Percentiles rank a stretch among this genome's conserved stretches.
These are phyloP conservation scores for Letharia lupina DNA, from an alignment of 495 filamentous ascomycete species.

Conservation along the genomic window DNA sequence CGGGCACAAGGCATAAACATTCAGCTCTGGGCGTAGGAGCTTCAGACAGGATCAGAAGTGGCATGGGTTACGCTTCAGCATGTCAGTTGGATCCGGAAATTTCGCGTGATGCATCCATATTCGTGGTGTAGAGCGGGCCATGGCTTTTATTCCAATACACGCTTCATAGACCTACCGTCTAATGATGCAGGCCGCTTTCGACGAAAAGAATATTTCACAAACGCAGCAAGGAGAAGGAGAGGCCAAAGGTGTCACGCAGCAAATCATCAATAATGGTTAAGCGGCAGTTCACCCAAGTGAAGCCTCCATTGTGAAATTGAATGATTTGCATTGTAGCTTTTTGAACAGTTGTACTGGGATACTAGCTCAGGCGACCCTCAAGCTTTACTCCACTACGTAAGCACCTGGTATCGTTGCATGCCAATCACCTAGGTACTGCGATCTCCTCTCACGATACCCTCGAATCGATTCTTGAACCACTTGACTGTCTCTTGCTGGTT, in stretches of 20 bases:
- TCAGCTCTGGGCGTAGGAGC: not conserved
- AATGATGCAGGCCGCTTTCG: not conserved
- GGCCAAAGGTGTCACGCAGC: slow-evolving; percentile 9
- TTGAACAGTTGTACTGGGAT: not conserved
- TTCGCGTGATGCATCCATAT: not conserved
- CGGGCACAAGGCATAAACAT: not conserved
- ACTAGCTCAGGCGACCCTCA: slow-evolving; percentile 4
- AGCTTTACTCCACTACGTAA: not conserved
- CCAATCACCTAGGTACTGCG: slow-evolving; percentile 6
- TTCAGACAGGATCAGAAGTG: not conserved
- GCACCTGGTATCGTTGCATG: not conserved
- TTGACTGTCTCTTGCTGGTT: slow-evolving; percentile 87
- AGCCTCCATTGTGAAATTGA: slow-evolving; percentile 25
- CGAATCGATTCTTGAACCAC: slow-evolving; percentile 99
- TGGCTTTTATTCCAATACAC: not conserved
- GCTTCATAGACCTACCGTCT: not conserved
- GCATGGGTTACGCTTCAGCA: not conserved
- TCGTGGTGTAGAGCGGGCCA: not conserved
- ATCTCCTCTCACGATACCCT: slow-evolving; percentile 73
- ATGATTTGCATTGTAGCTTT: slow-evolving; percentile 18
- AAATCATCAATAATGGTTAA: slow-evolving; percentile 27
- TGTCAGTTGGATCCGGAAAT: not conserved
- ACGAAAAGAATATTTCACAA: not conserved
- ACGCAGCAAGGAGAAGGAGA: not conserved
- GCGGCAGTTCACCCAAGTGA: slow-evolving; percentile 28